Percentiles rank a stretch among this genome's conserved stretches.
Evolutionary conservation across 2,329 filamentous ascomycete genomes (phyloP).

Genomic region (Cladorrhinum sp.): DNA sequence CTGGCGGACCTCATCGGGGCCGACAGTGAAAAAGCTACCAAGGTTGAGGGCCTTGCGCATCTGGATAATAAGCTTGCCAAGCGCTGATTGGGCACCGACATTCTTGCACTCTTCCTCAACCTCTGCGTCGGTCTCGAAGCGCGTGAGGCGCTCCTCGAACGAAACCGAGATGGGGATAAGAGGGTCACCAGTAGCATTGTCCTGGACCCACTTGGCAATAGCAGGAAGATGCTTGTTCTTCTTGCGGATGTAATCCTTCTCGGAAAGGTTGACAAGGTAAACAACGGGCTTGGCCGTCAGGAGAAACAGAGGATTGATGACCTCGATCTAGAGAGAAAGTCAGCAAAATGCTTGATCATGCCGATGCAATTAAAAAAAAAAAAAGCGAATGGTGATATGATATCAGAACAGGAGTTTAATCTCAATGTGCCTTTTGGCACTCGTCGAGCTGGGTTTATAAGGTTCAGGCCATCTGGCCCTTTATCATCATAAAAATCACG

Average conservation of each 20-base stretch:
- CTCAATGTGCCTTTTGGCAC: conserved; percentile 74
- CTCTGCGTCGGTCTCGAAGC: conserved; percentile 73
- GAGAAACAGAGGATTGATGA: conserved; percentile 94
- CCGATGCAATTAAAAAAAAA: conserved; percentile 23
- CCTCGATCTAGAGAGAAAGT: conserved; percentile 69
- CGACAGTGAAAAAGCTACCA: conserved; percentile 95
- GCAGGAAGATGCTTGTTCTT: conserved; percentile 99
- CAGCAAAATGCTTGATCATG: conserved; percentile 28
- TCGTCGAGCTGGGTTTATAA: conserved; percentile 99
- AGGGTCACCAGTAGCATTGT: conserved; percentile 80
- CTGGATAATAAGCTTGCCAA: conserved; percentile 86
- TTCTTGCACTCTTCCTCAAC: conserved; percentile 84
- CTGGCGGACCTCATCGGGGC: conserved; percentile 92
- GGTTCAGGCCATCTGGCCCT: conserved; percentile 85
- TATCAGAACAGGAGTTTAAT: conserved; percentile 74
- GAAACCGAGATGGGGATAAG: conserved; percentile 90
- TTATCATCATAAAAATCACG: conserved; percentile 81
- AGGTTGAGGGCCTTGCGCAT: conserved; percentile 93
- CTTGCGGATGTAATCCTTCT: conserved; percentile 95
- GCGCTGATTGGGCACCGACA: conserved; percentile 77
- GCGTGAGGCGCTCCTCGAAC: conserved; percentile 88
- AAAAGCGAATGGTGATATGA: conserved; percentile 20
- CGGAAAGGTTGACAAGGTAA: conserved; percentile 93
- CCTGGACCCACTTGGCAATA: conserved; percentile 93
- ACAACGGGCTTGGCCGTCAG: conserved; percentile 96